phyloP scores from a whole-genome alignment of 2,329 filamentous ascomycete genomes.

The Aspergillus brasiliensis region DNA sequence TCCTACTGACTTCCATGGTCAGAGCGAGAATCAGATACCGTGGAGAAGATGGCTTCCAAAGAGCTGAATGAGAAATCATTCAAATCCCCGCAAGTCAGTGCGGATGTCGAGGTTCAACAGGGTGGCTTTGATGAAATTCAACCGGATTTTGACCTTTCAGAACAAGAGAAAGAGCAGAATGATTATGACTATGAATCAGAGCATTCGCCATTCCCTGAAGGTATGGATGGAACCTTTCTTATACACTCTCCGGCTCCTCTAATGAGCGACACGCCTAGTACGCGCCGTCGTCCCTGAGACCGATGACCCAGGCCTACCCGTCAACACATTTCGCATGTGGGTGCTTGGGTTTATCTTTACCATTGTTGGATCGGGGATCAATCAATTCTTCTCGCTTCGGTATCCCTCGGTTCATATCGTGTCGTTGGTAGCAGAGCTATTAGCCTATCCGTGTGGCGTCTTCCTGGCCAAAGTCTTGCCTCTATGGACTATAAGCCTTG shows the following conservation, averaged over 20 bases:
- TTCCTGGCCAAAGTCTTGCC: slow-evolving; percentile 44
- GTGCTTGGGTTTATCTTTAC: slow-evolving; percentile 44
- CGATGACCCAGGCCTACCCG: slow-evolving; percentile 30
- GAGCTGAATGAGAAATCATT: slow-evolving; percentile 2
- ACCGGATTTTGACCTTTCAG: background rate
- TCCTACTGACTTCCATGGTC: background rate
- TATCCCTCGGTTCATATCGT: slow-evolving; percentile 51
- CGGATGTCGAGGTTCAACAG: slow-evolving; percentile 19
- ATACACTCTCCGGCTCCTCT: background rate
- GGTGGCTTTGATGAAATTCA: slow-evolving; percentile 13
- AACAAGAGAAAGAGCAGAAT: slow-evolving; percentile 12
- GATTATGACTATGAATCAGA: slow-evolving; percentile 29
- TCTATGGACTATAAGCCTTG: slow-evolving; percentile 31
- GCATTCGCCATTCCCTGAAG: slow-evolving; percentile 30
- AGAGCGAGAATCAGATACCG: background rate
- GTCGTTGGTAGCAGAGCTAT: slow-evolving; percentile 49
- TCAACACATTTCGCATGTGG: slow-evolving; percentile 44
- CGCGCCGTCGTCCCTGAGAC: slow-evolving; percentile 33
- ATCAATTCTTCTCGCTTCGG: slow-evolving; percentile 52
- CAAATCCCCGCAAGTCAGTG: slow-evolving; percentile 3
- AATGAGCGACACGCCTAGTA: slow-evolving; percentile 12
- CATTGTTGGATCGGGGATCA: slow-evolving; percentile 51
- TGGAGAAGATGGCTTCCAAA: slow-evolving; percentile 16
- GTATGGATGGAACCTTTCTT: slow-evolving; percentile 7
- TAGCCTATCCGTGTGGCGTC: slow-evolving; percentile 49